Conservation (phyloP, 345 rosid genomes). For the Brassica incana region DNA sequence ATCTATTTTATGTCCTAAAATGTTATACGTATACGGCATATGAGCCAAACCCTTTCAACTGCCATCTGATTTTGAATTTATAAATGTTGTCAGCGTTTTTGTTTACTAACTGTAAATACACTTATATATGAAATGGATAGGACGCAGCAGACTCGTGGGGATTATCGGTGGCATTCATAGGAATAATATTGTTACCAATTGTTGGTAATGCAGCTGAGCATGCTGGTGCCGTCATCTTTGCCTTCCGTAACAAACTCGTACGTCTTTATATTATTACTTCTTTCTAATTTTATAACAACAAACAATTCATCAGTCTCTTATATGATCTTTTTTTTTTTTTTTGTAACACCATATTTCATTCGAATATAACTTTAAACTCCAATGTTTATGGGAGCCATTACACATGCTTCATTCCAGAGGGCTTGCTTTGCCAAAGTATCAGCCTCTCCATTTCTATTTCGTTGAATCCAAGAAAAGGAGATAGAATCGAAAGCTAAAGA, state of each 20-base stretch:
- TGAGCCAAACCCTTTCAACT: neutral
- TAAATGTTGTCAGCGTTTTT: neutral
- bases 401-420: too few relatives aligned
- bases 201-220: constrained; percentile 99
- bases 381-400: too few relatives aligned
- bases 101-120: neutral
- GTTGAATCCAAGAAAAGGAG: too few relatives aligned
- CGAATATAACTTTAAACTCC: too few relatives aligned
- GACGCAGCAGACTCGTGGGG: constrained; percentile 94
- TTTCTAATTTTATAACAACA: neutral
- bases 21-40: neutral
- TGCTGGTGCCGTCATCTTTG: constrained; percentile 89
- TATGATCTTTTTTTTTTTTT: too few relatives aligned
- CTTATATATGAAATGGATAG: constrained; percentile 23
- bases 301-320: neutral
- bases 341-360: too few relatives aligned
- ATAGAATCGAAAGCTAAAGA: too few relatives aligned
- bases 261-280: neutral
- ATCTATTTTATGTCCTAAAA: neutral
- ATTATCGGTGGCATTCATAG: constrained; percentile 77
- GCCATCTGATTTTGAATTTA: neutral
- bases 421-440: too few relatives aligned
- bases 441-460: too few relatives aligned
- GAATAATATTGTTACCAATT: constrained; percentile 83
- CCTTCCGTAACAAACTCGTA: constrained; percentile 87